Percentiles rank a stretch among this genome's conserved stretches.
Conservation (phyloP, 345 rosid genomes). For the Rhizophora mangle region DNA sequence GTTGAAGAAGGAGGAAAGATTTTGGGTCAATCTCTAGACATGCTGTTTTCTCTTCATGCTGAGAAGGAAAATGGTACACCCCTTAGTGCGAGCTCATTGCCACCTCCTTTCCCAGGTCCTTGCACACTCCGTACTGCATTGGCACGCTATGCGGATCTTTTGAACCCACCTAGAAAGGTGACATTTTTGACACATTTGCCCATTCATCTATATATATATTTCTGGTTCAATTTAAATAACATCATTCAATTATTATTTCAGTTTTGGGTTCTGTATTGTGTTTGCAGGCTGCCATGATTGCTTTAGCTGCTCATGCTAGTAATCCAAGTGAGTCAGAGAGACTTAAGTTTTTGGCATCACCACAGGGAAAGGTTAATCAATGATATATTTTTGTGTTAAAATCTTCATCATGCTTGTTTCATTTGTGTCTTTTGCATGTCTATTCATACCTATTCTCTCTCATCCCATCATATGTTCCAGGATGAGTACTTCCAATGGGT, state of each 20-base stretch:
- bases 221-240: neutral
- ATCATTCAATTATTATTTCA: neutral
- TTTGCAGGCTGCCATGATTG: constrained; percentile 75
- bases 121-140: constrained; percentile 68
- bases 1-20: constrained; percentile 70
- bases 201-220: neutral
- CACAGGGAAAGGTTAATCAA: constrained; percentile 24
- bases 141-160: constrained; percentile 68
- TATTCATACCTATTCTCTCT: neutral
- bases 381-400: neutral
- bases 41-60: constrained; percentile 67
- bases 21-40: constrained; percentile 67
- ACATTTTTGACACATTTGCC: constrained; percentile 5
- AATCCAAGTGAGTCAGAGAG: constrained; percentile 74
- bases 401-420: neutral
- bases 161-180: constrained; percentile 84
- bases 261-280: neutral
- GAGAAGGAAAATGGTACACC: constrained; percentile 77
- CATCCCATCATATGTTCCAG: constrained; percentile 1
- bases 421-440: neutral
- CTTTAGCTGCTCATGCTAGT: constrained; percentile 87
- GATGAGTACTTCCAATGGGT: constrained; percentile 32
- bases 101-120: constrained; percentile 81
- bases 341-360: constrained; percentile 26
- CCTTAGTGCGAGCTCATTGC: constrained; percentile 56